Evolutionary conservation across 2,329 filamentous ascomycete species (phyloP), one percentile per base, ranked within the genome.

Genomic region (Rugonectria rugulosa): DNA sequence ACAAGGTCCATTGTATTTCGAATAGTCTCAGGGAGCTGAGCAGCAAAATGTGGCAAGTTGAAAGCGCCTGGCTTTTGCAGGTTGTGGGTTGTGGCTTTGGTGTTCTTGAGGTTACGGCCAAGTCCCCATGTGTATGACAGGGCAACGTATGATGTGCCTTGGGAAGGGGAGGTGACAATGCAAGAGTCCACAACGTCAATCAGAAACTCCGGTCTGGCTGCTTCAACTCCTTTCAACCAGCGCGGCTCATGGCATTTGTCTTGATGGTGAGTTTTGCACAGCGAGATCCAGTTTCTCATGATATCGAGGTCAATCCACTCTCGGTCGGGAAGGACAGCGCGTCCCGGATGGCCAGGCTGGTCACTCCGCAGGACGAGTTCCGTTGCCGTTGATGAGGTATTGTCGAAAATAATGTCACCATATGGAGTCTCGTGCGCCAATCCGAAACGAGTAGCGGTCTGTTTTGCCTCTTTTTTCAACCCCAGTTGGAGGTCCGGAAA

Each of bases 121-220:
- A 53, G 47, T 26, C 56, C 53, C 52, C 56, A 59, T 1, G 56
- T 59, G 24, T 59, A 59, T 12, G 53, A 59, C 32, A 59, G 48
- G 19, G 53, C 46, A 14, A 56, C 42, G 10, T 59, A 59, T 2
- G 7, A 23, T 26, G 42, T 50, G 8, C 47, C 52, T 2, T 40
- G 29, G 8, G n/a, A 10, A 7, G 46, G 56, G 12, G 46, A 41
- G 21, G 34, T 14, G n/a, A 59, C 52, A 2, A 56, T 50, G 21
- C 56, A 59, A 2, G 42, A 15, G 5, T 59, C 24, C n/a, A 48
- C 21, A 3, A 59, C 56, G 8, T 59, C 56, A 1, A 59, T 55
- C 7, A 59, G 42, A 41, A 41, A 56, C 14, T 56, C 52, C 9
- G 53, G 46, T 3, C 43, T 29, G 21, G 38, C 32, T 8, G 47